Base-by-base conservation (phyloP, 2,329 filamentous ascomycete species). In the Aspergillus sp. region DNA sequence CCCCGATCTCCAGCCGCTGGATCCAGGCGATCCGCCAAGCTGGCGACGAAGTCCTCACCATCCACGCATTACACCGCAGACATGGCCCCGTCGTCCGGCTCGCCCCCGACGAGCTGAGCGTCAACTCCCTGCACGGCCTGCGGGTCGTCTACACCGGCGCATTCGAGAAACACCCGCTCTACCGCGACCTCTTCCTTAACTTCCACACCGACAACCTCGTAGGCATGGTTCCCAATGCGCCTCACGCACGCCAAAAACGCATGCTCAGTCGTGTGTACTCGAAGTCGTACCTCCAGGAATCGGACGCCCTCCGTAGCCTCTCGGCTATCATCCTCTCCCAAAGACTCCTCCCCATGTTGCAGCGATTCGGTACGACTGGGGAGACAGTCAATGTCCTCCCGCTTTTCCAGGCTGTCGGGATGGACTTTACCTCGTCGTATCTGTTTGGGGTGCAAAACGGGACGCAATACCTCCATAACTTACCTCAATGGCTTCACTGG, bases 221-320 rank as follows among this genome's bases (percentile, higher is more conserved):
- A 71, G 87, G 88, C 1, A 84, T 84, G 19, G 73, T 78, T 4
- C 70, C 77, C 15, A 82, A 83, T 21, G 82, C 79, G 35, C 75
- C 80, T 2, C 90, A 93, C 69, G 86, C 87, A 0, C 73, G 79
- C 7, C 79, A 88, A 44, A 92, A 91, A 69, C 83, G 88, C 17
- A 88, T 91, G 83, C 75, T 93, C 23, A 87, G 86, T 55, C 84
- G 90, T 63, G 81, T 89, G 52, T 93, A 91, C 75, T 90, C 89
- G 52, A 93, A 92, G 69, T 89, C 88, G 0, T 84, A 79, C 49
- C 76, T 93, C 37, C 82, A 84, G 57, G 75, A 77, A 5, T 90
- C 86, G 4, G 67, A 75, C 0, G 77, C 85, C 1, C 71, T 88
- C 11, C 73, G 75, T 0, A 75, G 71, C 0, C 84, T 90, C 62